A percentile compares a stretch with the other conserved stretches of the same genome.
Evolutionary conservation across 768 basidiomycete genomes (phyloP).

Genomic region (Boletus fagicola): DNA sequence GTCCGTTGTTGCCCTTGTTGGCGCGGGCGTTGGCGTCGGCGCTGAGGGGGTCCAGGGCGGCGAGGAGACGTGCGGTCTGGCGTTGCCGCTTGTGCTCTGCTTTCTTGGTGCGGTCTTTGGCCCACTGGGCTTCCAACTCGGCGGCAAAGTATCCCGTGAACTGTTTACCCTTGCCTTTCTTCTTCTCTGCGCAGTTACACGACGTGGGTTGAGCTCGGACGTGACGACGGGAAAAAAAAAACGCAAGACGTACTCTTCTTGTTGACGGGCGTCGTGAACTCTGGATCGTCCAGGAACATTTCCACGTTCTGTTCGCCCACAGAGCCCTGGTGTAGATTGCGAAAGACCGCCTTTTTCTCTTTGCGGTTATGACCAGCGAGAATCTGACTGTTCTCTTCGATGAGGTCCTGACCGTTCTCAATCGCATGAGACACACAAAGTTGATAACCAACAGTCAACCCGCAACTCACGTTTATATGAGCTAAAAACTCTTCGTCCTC

Average conservation of each 20-base stretch:
- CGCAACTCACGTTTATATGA: constrained; percentile 48
- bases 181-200: constrained; percentile 26
- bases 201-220: background rate
- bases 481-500: constrained; percentile 58
- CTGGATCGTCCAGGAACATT: constrained; percentile 34
- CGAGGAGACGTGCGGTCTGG: constrained; percentile 50
- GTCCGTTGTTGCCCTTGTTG: background rate
- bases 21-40: background rate
- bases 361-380: constrained; percentile 45
- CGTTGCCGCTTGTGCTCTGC: constrained; percentile 70
- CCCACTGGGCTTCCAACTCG: constrained; percentile 70
- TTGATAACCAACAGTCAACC: background rate
- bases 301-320: constrained; percentile 43
- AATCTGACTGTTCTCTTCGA: constrained; percentile 59
- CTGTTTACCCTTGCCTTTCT: constrained; percentile 24
- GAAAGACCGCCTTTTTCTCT: constrained; percentile 55
- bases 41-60: constrained; percentile 61
- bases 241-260: constrained; percentile 48
- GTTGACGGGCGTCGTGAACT: constrained; percentile 19
- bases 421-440: constrained; percentile 1
- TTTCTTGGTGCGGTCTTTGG: constrained; percentile 79
- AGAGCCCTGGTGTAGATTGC: constrained; percentile 56
- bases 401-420: constrained; percentile 54
- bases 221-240: background rate
- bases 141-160: constrained; percentile 40